Percentiles rank a stretch among this genome's conserved stretches.
Evolutionary conservation across 2,329 filamentous ascomycete species (phyloP).

Genomic region (Emergomyces orientalis): DNA sequence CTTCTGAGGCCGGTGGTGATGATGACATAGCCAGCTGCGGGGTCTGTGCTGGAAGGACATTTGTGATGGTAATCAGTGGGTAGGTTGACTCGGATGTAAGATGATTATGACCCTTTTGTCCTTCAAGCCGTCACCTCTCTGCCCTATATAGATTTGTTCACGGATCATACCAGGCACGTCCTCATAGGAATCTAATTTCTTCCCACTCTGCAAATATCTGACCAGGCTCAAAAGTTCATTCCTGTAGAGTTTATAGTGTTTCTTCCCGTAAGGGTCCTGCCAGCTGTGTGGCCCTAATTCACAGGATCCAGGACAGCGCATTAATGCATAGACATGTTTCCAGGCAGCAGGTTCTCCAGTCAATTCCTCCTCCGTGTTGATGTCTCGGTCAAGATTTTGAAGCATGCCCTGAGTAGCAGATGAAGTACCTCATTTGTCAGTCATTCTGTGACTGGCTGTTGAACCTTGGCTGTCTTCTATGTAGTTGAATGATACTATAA

Average conservation of each 20-base stretch:
- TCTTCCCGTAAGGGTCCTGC: slow-evolving; percentile 24
- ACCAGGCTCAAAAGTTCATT: too few species aligned
- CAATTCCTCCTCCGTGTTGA: slow-evolving; percentile 11
- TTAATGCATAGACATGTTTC: slow-evolving; percentile 12
- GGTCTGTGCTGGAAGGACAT: too few species aligned
- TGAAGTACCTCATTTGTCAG: slow-evolving; percentile 10
- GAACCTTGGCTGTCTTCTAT: slow-evolving; percentile 14
- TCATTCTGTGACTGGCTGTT: slow-evolving; percentile 1
- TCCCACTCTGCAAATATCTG: too few species aligned
- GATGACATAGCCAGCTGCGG: too few species aligned
- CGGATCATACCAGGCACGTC: too few species aligned
- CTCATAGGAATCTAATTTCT: too few species aligned
- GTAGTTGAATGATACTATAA: slow-evolving; percentile 27
- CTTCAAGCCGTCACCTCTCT: too few species aligned
- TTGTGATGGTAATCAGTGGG: too few species aligned
- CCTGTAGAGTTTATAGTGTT: slow-evolving; percentile 17
- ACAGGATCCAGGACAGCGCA: slow-evolving; percentile 10
- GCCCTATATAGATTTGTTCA: too few species aligned
- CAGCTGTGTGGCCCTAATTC: slow-evolving; percentile 24
- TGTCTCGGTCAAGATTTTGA: slow-evolving; percentile 9
- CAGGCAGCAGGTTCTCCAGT: slow-evolving; percentile 11
- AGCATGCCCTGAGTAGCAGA: slow-evolving; percentile 14
- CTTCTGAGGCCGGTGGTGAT: too few species aligned
- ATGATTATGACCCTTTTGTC: too few species aligned
- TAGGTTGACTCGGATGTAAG: too few species aligned